Base-by-base conservation (phyloP, 2,329 filamentous ascomycete genomes). In the Hyphodiscus sp. region DNA sequence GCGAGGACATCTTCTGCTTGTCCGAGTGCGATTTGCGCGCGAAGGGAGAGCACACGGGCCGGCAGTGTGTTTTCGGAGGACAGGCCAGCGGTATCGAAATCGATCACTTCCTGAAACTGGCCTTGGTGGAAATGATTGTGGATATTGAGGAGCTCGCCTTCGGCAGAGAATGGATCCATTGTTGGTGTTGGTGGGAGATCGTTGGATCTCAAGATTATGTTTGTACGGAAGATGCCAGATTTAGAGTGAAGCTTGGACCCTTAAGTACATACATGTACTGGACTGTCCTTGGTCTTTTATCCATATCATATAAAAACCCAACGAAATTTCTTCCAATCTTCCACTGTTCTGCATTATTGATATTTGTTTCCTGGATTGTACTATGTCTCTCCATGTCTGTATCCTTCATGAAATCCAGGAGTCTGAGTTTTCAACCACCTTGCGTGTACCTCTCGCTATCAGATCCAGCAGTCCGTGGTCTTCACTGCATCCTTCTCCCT, bases 71-170 rank as follows among this genome's bases (percentile, higher is more conserved):
- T 96, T 65, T 87, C 83, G 59, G 84, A 63, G 45, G 89, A 94
- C 67, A 97, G 86, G 55, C 84, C 77, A 6, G 86, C 83, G 44
- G 84, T 86, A 71, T 95, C 87, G 73, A 91, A 95, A 74, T 94
- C 86, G 71, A 95, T 72, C 59, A 95, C 91, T 67, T 86, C 79
- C 67, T 89, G 81, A 78, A 89, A 96, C 76, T 95, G 91, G 68
- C 89, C 91, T 71, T 86, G 82, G 70, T 86, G 79, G 73, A 86
- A 87, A 72, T 82, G 71, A 71, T 81, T 86, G 74, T 86, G 82
- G 60, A 87, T 80, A 73, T 85, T 86, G 69, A 87, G 80, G 64
- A 87, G 73, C 74, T 87, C 84, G 73, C 83, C 83, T 71, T 87
- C 83, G 60, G 82, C 78, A 47, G 82, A 86, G 70, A 84, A 87